Conservation (phyloP, 2,329 filamentous ascomycete genomes). For the Penicillium sp. region DNA sequence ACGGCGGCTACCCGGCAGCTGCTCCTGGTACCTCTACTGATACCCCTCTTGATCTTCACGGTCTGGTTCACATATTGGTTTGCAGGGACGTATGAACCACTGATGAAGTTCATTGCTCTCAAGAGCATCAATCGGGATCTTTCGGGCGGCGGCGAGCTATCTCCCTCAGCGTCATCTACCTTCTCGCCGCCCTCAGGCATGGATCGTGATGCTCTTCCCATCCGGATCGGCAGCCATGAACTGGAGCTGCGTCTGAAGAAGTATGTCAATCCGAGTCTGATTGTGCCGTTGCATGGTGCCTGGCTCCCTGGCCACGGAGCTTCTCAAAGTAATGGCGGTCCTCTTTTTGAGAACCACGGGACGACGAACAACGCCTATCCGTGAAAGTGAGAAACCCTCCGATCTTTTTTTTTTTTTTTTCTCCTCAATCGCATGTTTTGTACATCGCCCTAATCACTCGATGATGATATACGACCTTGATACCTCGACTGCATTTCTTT, state of each 20-base stretch:
- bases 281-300: constrained; percentile 41
- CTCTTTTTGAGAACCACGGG: constrained; percentile 15
- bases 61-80: constrained; percentile 89
- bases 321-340: constrained; percentile 17
- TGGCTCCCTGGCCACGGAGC: constrained; percentile 39
- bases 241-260: constrained; percentile 40
- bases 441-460: neutral
- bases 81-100: constrained; percentile 71
- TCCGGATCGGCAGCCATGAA: constrained; percentile 40
- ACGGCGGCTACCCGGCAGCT: constrained; percentile 68
- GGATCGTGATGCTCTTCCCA: constrained; percentile 42
- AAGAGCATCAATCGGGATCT: constrained; percentile 70
- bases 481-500: constrained; percentile 15
- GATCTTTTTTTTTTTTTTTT: neutral
- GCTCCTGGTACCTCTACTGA: constrained; percentile 69
- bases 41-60: constrained; percentile 73
- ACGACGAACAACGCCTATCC: constrained; percentile 13
- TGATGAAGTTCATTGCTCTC: constrained; percentile 89
- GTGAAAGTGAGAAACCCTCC: neutral
- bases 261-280: constrained; percentile 47
- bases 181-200: constrained; percentile 42
- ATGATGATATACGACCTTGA: constrained; percentile 23
- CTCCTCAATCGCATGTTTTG: neutral
- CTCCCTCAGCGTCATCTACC: constrained; percentile 35
- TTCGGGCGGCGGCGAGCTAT: constrained; percentile 40